Conservation (phyloP, 139 green algal species). For the Prasinococcaceae sp. region DNA sequence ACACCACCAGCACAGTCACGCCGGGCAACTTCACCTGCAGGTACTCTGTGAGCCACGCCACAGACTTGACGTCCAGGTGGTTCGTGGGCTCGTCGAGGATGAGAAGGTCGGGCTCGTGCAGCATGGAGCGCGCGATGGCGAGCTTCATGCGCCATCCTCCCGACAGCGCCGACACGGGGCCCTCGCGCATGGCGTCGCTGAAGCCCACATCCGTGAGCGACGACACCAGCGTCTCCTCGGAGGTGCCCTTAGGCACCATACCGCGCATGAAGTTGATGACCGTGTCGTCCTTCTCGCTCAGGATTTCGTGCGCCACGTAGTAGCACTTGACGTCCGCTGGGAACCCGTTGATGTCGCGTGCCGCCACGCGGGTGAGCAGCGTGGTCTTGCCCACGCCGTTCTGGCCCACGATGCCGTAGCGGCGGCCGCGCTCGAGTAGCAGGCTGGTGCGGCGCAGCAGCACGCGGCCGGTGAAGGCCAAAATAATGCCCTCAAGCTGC, state of each 20-base stretch:
- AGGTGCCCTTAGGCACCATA: slow-evolving; percentile 2
- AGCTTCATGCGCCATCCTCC: slow-evolving; percentile 32
- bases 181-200: slow-evolving; percentile 37
- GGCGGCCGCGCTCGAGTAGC: slow-evolving; percentile 5
- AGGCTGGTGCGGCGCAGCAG: slow-evolving; percentile 16
- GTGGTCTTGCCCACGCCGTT: slow-evolving; percentile 27
- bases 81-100: slow-evolving; percentile 29
- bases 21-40: neutral
- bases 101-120: slow-evolving; percentile 19
- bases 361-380: slow-evolving; percentile 15
- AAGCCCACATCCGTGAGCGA: slow-evolving; percentile 64
- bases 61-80: slow-evolving; percentile 20
- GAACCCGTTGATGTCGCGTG: slow-evolving; percentile 15
- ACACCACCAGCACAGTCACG: slow-evolving; percentile 14
- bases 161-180: slow-evolving; percentile 28
- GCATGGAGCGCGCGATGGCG: slow-evolving; percentile 13
- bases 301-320: slow-evolving; percentile 34
- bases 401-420: slow-evolving; percentile 22
- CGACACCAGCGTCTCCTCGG: slow-evolving; percentile 30
- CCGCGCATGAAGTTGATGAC: slow-evolving; percentile 31
- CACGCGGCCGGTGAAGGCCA: slow-evolving; percentile 15
- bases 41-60: slow-evolving; percentile 20
- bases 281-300: slow-evolving; percentile 8
- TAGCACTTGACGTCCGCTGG: slow-evolving; percentile 20
- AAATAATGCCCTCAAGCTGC: slow-evolving; percentile 12